Conservation (phyloP, 495 filamentous ascomycete genomes). For the Tetracladium setigerum region DNA sequence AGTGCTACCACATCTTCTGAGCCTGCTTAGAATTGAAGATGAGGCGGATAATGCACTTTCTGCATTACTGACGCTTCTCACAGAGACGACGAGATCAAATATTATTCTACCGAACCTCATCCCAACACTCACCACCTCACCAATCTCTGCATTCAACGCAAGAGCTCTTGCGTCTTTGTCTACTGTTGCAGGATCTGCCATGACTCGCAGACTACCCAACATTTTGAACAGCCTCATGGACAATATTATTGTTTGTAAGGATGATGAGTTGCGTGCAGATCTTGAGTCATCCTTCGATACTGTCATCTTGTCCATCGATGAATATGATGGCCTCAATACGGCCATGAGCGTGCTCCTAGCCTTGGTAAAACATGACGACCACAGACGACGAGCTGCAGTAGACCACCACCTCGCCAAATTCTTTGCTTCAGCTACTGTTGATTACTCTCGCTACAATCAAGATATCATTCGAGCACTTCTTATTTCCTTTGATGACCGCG, state of each 20-base stretch:
- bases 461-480: constrained; percentile 85
- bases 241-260: constrained; percentile 69
- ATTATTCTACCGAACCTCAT: constrained; percentile 95
- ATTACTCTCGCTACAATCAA: constrained; percentile 90
- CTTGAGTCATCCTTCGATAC: constrained; percentile 76
- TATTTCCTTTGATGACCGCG: constrained; percentile 84
- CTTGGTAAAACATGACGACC: constrained; percentile 86
- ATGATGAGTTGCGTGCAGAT: constrained; percentile 66
- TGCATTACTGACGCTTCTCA: constrained; percentile 85
- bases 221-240: constrained; percentile 94
- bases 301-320: constrained; percentile 86
- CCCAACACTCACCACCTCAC: constrained; percentile 78
- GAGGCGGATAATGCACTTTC: constrained; percentile 88
- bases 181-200: constrained; percentile 77
- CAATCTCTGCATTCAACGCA: constrained; percentile 93
- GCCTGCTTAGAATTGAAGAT: constrained; percentile 72
- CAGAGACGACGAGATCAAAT: constrained; percentile 87
- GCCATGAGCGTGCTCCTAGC: constrained; percentile 87
- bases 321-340: constrained; percentile 89
- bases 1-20: constrained; percentile 86
- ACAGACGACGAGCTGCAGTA: constrained; percentile 69
- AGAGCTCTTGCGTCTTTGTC: constrained; percentile 86
- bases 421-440: constrained; percentile 72
- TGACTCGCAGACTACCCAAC: constrained; percentile 80
- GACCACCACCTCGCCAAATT: constrained; percentile 79